A percentile compares a stretch with the other conserved stretches of the same genome.
phyloP scores from a whole-genome alignment of 768 basidiomycete species.

The Pisolithus marmoratus region DNA sequence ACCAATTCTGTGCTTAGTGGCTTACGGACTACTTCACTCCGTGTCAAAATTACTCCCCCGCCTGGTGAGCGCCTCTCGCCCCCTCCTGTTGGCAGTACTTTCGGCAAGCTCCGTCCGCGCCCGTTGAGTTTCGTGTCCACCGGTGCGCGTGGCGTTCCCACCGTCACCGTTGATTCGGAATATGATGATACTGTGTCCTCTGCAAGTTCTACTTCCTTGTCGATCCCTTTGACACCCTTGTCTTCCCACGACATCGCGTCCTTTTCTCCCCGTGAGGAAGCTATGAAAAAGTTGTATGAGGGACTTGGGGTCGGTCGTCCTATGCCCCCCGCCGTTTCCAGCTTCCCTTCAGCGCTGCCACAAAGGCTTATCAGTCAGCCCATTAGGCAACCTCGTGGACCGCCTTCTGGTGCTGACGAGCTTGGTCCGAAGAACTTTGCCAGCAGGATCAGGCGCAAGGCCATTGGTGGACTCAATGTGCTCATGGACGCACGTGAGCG shows the following conservation, averaged over 20 bases:
- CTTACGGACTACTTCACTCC: slow-evolving; percentile 57
- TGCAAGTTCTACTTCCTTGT: slow-evolving; percentile 51
- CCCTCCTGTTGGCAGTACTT: slow-evolving; percentile 32
- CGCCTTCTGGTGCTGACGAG: slow-evolving; percentile 82
- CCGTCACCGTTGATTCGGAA: slow-evolving; percentile 52
- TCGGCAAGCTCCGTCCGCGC: slow-evolving; percentile 49
- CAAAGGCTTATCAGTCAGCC: slow-evolving; percentile 64
- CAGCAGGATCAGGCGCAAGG: slow-evolving; percentile 76
- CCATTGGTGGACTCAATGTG: slow-evolving; percentile 73
- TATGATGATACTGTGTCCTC: slow-evolving; percentile 54
- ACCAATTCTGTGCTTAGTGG: slow-evolving; percentile 69
- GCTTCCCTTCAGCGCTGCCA: slow-evolving; percentile 28
- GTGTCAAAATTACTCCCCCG: slow-evolving; percentile 70
- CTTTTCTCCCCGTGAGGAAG: slow-evolving; percentile 84
- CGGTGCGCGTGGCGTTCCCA: slow-evolving; percentile 39
- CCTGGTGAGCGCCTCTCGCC: slow-evolving; percentile 55
- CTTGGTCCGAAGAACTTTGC: slow-evolving; percentile 88
- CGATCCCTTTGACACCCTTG: slow-evolving; percentile 74
- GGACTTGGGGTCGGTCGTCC: slow-evolving; percentile 82
- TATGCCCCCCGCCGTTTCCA: slow-evolving; percentile 30
- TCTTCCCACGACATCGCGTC: slow-evolving; percentile 48
- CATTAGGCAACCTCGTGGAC: slow-evolving; percentile 81
- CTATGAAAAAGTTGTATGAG: slow-evolving; percentile 80
- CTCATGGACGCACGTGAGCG: slow-evolving; percentile 80
- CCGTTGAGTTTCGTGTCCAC: slow-evolving; percentile 58